These are phyloP conservation scores for Umbelopsis ramanniana DNA, from an alignment of 192 early-diverging fungal species.

Conservation along the genomic window DNA sequence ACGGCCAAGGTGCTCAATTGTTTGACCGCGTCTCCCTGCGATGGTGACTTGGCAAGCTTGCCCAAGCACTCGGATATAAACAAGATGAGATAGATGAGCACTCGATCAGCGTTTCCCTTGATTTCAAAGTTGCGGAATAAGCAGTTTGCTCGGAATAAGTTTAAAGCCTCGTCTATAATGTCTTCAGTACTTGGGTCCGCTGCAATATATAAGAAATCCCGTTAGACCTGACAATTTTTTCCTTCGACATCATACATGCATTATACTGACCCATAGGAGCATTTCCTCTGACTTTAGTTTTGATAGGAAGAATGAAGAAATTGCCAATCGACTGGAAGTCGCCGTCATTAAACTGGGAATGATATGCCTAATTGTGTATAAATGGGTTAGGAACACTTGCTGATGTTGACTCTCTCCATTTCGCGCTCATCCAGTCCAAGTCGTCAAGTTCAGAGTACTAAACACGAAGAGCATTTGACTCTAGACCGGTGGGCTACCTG, in stretches of 20 bases:
- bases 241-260: background rate
- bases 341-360: slow-evolving; percentile 80
- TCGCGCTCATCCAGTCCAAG: no score
- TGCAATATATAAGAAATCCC: slow-evolving; percentile 26
- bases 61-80: slow-evolving; percentile 86
- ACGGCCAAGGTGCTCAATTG: slow-evolving; percentile 85
- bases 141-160: slow-evolving; percentile 94
- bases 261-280: slow-evolving; percentile 57
- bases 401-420: no score
- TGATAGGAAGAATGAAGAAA: slow-evolving; percentile 87
- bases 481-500: background rate
- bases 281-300: slow-evolving; percentile 85
- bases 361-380: slow-evolving; percentile 69
- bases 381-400: no score
- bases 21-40: slow-evolving; percentile 76
- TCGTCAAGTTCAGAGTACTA: no score
- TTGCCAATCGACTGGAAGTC: slow-evolving; percentile 75
- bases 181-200: slow-evolving; percentile 72
- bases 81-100: slow-evolving; percentile 93
- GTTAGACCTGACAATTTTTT: background rate
- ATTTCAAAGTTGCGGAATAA: slow-evolving; percentile 99
- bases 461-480: no score
- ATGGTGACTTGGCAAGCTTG: slow-evolving; percentile 59
- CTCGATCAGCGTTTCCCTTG: slow-evolving; percentile 89
- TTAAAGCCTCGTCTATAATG: slow-evolving; percentile 93